Evolutionary conservation across 345 rosid genomes (phyloP).

Genomic region (Hirschfeldia incana): DNA sequence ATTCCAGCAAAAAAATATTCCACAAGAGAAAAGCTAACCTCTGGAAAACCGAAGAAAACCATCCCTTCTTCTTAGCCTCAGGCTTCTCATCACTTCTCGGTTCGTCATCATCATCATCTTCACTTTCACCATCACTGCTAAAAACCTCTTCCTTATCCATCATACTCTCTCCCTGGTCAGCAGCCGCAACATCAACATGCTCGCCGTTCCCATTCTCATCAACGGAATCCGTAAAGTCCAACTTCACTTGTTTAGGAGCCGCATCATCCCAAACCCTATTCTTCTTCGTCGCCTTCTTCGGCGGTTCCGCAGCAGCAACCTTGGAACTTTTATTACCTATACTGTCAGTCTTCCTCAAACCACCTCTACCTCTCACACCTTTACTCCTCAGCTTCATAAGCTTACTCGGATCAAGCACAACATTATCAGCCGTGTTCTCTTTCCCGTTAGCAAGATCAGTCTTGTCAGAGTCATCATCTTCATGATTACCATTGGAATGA

Average conservation of each 20-base stretch:
- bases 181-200: slow-evolving; percentile 62
- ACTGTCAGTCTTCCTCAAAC: slow-evolving; percentile 71
- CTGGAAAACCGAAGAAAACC: slow-evolving; percentile 98
- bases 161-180: slow-evolving; percentile 95
- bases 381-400: slow-evolving; percentile 84
- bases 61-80: slow-evolving; percentile 81
- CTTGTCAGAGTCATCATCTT: slow-evolving; percentile 47
- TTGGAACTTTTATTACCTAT: slow-evolving; percentile 70
- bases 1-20: too few species aligned
- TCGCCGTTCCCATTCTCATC: slow-evolving; percentile 55
- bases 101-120: slow-evolving; percentile 69
- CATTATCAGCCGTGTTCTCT: slow-evolving; percentile 70
- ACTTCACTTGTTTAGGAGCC: slow-evolving; percentile 57
- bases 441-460: slow-evolving; percentile 64
- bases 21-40: slow-evolving; percentile 53
- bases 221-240: slow-evolving; percentile 82
- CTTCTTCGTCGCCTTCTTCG: slow-evolving; percentile 76
- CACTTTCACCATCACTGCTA: slow-evolving; percentile 84
- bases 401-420: slow-evolving; percentile 82
- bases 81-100: slow-evolving; percentile 61
- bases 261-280: slow-evolving; percentile 95
- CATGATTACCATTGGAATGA: slow-evolving; percentile 51
- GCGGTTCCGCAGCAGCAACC: slow-evolving; percentile 52
- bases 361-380: slow-evolving; percentile 58
- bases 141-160: slow-evolving; percentile 93